These are phyloP conservation scores for Triticum aestivum DNA, from an alignment of 176 grass and related monocot genomes.

Conservation along the genomic window DNA sequence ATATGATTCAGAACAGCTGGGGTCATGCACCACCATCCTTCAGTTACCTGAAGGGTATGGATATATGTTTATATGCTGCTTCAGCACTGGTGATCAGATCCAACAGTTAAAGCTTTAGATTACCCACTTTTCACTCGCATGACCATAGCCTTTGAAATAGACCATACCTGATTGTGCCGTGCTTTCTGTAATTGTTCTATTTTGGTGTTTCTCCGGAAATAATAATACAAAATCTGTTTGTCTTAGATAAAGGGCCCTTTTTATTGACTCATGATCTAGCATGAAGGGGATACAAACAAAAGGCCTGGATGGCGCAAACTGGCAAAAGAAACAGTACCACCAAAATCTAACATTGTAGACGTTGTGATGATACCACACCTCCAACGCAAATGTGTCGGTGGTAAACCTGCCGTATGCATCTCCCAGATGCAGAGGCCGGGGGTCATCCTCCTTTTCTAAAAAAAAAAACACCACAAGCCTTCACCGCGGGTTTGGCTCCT, in stretches of 20 bases:
- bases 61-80: conserved; percentile 37
- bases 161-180: not conserved
- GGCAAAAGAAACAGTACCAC: too few species aligned
- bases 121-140: not conserved
- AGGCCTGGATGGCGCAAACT: too few species aligned
- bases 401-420: too few species aligned
- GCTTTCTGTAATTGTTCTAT: conserved; percentile 46
- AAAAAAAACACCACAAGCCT: too few species aligned
- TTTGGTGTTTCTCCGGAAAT: conserved; percentile 15
- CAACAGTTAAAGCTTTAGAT: not conserved
- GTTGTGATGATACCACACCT: too few species aligned
- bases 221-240: not conserved
- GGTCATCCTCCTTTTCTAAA: too few species aligned
- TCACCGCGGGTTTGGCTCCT: too few species aligned
- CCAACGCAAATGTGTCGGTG: too few species aligned
- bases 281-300: not conserved
- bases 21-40: conserved; percentile 24
- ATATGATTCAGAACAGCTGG: conserved; percentile 28
- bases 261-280: not conserved
- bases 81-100: conserved; percentile 14
- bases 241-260: not conserved
- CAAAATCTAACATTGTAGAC: too few species aligned
- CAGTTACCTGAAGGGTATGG: conserved; percentile 11
- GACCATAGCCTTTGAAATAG: conserved; percentile 16
- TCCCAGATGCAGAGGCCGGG: too few species aligned